These are phyloP conservation scores for Starmerella davenportii DNA, from an alignment of 805 yeast genomes.

Conservation along the genomic window DNA sequence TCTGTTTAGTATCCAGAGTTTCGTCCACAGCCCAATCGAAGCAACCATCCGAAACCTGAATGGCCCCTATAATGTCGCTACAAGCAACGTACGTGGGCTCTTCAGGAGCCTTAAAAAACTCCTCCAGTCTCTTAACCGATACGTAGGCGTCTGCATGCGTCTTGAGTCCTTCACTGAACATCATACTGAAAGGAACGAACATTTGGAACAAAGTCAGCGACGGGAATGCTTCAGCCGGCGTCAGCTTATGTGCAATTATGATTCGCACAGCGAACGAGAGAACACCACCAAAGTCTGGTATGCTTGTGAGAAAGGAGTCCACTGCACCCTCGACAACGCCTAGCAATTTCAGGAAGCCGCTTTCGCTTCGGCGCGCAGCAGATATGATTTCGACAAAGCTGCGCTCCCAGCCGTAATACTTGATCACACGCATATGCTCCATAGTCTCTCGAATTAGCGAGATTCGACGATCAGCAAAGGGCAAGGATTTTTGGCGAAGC, in stretches of 20 bases:
- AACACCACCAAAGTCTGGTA: conserved; percentile 59
- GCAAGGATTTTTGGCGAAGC: conserved; percentile 38
- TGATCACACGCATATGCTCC: conserved; percentile 61
- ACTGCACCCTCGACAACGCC: conserved; percentile 46
- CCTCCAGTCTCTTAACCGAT: conserved; percentile 17
- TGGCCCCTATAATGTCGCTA: conserved; percentile 6
- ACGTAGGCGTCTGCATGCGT: conserved; percentile 27
- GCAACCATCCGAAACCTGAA: conserved; percentile 26
- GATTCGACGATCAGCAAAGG: conserved; percentile 60
- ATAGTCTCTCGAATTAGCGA: conserved; percentile 60
- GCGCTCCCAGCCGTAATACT: conserved; percentile 80
- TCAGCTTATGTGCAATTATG: conserved; percentile 27
- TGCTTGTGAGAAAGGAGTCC: conserved; percentile 45
- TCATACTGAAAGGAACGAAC: conserved; percentile 47
- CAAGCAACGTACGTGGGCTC: conserved; percentile 20
- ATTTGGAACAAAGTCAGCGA: conserved; percentile 54
- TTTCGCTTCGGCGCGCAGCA: conserved; percentile 42
- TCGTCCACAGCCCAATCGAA: conserved; percentile 41
- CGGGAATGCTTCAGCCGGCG: conserved; percentile 52
- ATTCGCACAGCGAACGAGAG: conserved; percentile 33
- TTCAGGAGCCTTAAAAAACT: conserved; percentile 24
- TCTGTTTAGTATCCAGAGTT: background rate
- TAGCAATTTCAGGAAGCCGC: conserved; percentile 40
- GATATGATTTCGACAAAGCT: conserved; percentile 47
- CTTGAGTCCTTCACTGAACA: conserved; percentile 32